Evolutionary conservation across 1,139 yeast species (phyloP), one percentile per base, ranked within the genome.

Genomic region (Yamadazyma triangularis): DNA sequence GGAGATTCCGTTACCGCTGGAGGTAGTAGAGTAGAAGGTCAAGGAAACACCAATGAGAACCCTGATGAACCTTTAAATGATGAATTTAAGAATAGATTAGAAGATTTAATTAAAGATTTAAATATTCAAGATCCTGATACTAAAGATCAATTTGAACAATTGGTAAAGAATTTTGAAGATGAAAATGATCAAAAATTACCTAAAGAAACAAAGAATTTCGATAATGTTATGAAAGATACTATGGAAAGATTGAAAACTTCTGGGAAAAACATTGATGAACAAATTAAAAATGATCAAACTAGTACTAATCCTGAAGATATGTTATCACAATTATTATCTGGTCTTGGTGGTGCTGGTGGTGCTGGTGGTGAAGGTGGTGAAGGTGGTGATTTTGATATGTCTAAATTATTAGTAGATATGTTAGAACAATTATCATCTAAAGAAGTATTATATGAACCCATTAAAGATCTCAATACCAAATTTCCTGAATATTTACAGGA

Each of bases 391-490:
- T 56, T 77, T 47, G 78, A 74, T 45, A 67, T 65, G 69, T 72
- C 83, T 31, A 77, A 78, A 40, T 65, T 89, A 27, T 66, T 89
- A 40, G 73, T 75, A 16, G 88, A 84, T 32, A 80, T 89, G 80
- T 69, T 91, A 48, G 82, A 80, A 39, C 93, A 87, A 53, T 71
- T 91, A 55, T 77, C 93, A 13, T 79, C 94, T 6, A 89, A 87
- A 53, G 93, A 82, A 35, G 86, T 89, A 19, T 67, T 91, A 29
- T 89, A 86, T 51, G 95, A 84, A 44, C 96, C 97, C 2, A 73
- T 91, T 60, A 83, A 80, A 48, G 95, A 87, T 39, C 70, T 89
- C 55, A 77, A 81, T 41, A 61, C 67, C 13, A 86, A 85, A 43
- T 79, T 77, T 50, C 85, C 86, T 3, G 72, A 56, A 12, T 83